Evolutionary conservation across 2,329 filamentous ascomycete genomes (phyloP).

Genomic region (Alternaria gaisen): DNA sequence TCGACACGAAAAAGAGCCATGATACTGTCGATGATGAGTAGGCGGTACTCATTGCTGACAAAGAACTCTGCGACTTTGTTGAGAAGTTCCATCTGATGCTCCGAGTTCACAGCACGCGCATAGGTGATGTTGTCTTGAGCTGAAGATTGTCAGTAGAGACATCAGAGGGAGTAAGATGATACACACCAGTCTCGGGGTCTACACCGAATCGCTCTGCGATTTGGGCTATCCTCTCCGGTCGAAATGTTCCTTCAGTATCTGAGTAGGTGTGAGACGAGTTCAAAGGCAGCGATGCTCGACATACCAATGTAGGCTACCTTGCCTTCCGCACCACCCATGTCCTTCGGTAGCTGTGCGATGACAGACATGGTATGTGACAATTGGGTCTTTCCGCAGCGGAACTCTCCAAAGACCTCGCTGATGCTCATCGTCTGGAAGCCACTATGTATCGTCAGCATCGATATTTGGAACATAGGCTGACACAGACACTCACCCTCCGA

Average conservation of each 20-base stretch:
- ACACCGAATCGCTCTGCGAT: slow-evolving; percentile 72
- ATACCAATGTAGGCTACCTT: slow-evolving; percentile 73
- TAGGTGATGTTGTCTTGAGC: slow-evolving; percentile 74
- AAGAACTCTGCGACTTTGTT: slow-evolving; percentile 70
- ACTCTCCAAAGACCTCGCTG: slow-evolving; percentile 70
- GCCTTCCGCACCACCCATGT: slow-evolving; percentile 72
- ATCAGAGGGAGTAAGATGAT: not conserved
- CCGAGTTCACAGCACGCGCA: slow-evolving; percentile 71
- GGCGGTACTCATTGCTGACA: slow-evolving; percentile 69
- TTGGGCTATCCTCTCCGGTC: slow-evolving; percentile 72
- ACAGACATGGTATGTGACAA: slow-evolving; percentile 75
- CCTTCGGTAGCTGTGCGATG: slow-evolving; percentile 66
- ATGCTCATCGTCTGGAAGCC: slow-evolving; percentile 77
- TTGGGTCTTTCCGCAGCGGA: slow-evolving; percentile 74
- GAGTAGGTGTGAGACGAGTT: slow-evolving; percentile 16
- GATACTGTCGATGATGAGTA: slow-evolving; percentile 74
- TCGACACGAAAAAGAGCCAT: slow-evolving; percentile 75
- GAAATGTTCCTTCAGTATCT: slow-evolving; percentile 61
- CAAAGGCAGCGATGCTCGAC: slow-evolving; percentile 1
- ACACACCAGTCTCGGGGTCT: slow-evolving; percentile 47
- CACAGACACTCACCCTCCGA: slow-evolving; percentile 62
- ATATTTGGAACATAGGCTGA: not conserved
- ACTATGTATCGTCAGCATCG: slow-evolving; percentile 48
- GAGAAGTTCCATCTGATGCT: slow-evolving; percentile 71
- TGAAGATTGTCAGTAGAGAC: slow-evolving; percentile 62